Evolutionary conservation across 2,329 filamentous ascomycete species (phyloP), one percentile per base, ranked within the genome.

Genomic region (Aspergillus sp.): DNA sequence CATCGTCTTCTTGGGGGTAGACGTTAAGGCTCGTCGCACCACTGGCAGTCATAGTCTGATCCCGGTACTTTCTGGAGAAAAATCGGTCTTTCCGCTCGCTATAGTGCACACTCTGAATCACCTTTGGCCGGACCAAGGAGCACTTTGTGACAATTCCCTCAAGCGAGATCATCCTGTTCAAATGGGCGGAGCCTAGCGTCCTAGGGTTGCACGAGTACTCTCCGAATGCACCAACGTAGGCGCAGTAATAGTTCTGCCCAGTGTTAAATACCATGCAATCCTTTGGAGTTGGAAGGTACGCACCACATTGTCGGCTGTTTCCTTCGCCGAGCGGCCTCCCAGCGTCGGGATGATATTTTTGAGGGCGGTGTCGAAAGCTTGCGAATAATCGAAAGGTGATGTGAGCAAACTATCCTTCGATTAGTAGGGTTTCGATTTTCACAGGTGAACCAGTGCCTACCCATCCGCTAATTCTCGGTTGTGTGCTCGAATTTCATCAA

Each of bases 91-190:
- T 91, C 59, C 76, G 84, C 74, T 96, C 92, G 65, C 90, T 95
- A 75, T 92, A 97, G 72, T 99, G 94, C 49, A 99, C 92, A 73
- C 94, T 97, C 76, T 95, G 95, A 56, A 97, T 87, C n/a, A 99
- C 85, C 75, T 99, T 99, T 10, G 94, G 94, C 51, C 95, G 84
- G 57, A 99, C 95, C 17, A 99, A 80, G 20, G 92, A 96, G 74
- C 90, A 95, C 71, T 94, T 89, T 33, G 94, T 99, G 40, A 99
- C 94, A 64, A 99, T 99, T 44, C 94, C 94, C 74, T 99, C 94
- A 47, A 99, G 81, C 3, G 92, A 96, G 13, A 99, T 89, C 92
- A 99, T 96, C 66, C 89, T 87, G 73, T 99, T 99, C 51, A 99
- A 82, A 65, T 95, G 89, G 38, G 85, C 81, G 2, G 93, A 96